These are phyloP conservation scores for Hansenula lynferdii DNA, from an alignment of 1,139 yeast genomes.

Conservation along the genomic window DNA sequence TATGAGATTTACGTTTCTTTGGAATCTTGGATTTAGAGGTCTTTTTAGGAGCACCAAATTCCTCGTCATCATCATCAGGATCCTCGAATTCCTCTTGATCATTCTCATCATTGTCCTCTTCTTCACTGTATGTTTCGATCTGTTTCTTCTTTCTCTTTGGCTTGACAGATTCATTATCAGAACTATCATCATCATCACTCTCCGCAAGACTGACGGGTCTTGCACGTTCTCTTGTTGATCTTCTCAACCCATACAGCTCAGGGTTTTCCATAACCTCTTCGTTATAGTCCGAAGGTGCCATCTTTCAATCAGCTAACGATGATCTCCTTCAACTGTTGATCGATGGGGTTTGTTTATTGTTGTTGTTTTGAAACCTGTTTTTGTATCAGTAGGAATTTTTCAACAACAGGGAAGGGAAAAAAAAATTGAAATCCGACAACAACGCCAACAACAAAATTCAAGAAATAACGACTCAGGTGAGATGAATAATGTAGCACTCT, in stretches of 20 bases:
- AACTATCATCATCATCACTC: slow-evolving; percentile 25
- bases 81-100: slow-evolving; percentile 21
- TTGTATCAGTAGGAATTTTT: not conserved
- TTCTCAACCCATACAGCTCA: slow-evolving; percentile 85
- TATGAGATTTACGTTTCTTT: slow-evolving; percentile 18
- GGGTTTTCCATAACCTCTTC: slow-evolving; percentile 53
- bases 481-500: too few species aligned
- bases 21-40: slow-evolving; percentile 18
- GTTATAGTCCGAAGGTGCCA: slow-evolving; percentile 23
- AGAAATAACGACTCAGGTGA: too few species aligned
- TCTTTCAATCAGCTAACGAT: not conserved
- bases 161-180: slow-evolving; percentile 29
- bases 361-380: not conserved
- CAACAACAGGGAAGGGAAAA: not conserved
- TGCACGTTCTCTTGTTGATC: slow-evolving; percentile 71
- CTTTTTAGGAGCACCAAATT: slow-evolving; percentile 25
- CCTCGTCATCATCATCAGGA: slow-evolving; percentile 26
- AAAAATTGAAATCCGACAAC: slow-evolving; percentile 1
- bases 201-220: slow-evolving; percentile 18
- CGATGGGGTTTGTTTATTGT: not conserved
- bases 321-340: not conserved
- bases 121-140: slow-evolving; percentile 18
- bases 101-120: slow-evolving; percentile 19
- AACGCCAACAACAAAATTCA: not conserved
- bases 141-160: slow-evolving; percentile 20